Base-by-base conservation (phyloP, 345 rosid genomes). In the Excoecaria agallocha region DNA sequence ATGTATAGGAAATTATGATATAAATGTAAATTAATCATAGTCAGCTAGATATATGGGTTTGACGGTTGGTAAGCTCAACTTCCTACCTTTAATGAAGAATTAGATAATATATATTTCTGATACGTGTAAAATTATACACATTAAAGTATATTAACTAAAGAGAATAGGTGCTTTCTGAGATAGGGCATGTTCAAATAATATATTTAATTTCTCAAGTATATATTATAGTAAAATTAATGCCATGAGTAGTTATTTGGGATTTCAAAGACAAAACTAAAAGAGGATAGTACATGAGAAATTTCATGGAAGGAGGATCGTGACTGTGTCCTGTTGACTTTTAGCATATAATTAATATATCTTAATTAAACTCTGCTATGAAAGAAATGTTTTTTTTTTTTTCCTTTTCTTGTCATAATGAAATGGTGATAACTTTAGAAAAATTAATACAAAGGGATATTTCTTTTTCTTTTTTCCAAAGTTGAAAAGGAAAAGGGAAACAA, bases 241-340 rank as follows among this genome's bases (percentile, higher is more conserved):
- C 56, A 30, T 30, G 2, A 30, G 4, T 15, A 52, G 4, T 8
- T 52, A 13, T 52, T 43, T n/a, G 56, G 56, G 56, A 67, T 41
- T 46, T 12, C 9, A 67, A 41, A 50, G 3, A 35, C 12, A 11
- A 17, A 22, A 7, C 51, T 2, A 6, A 25, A 30, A 30, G 30
- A 30, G 1, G 30, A 30, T 30, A 30, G 30, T 30, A 30, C 30
- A 30, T 30, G 30, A 25, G 46, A 68, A 68, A 49, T 50, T 48
- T 5, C 30, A 25, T 15, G 63, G 73, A 70, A 30, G 30, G 30
- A 70, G 73, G 35, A 57, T 54, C 63, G 54, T 70, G 61, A 45
- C n/a, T 1, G 39, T 52, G 25, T 11, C 54, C 3, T 61, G 39
- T 61, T 61, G 43, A 61, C 66, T 30, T 59, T 35, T 61, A 61